A percentile compares a stretch with the other conserved stretches of the same genome.
These are phyloP conservation scores for Monosporascus sp. DNA, from an alignment of 2,329 filamentous ascomycete species.

Conservation along the genomic window DNA sequence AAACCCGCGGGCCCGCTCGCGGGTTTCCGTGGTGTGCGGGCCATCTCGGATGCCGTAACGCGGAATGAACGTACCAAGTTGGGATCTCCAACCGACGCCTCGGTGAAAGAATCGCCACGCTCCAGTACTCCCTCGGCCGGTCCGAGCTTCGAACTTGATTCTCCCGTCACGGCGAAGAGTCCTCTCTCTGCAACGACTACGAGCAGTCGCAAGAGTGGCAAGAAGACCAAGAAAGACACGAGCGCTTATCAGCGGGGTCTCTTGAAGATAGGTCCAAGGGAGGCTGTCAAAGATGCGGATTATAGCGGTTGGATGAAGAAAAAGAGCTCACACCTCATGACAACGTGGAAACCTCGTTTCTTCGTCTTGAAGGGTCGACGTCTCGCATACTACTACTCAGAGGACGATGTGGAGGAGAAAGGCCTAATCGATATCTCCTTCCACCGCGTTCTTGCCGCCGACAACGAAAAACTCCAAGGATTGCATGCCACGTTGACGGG, in stretches of 20 bases:
- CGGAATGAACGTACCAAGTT: conserved; percentile 48
- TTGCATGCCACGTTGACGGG: conserved; percentile 89
- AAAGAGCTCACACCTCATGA: conserved; percentile 92
- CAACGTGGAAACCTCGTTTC: conserved; percentile 94
- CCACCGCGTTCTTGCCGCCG: conserved; percentile 90
- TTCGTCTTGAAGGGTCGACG: conserved; percentile 90
- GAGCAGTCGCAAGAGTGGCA: conserved; percentile 39
- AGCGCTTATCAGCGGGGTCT: conserved; percentile 89
- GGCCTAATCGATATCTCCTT: conserved; percentile 97
- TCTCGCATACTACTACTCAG: conserved; percentile 92
- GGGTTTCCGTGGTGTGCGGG: conserved; percentile 63
- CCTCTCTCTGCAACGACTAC: conserved; percentile 44
- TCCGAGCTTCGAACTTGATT: conserved; percentile 74
- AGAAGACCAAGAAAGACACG: conserved; percentile 87
- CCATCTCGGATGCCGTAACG: conserved; percentile 73
- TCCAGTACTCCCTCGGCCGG: conserved; percentile 64
- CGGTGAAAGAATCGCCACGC: conserved; percentile 47
- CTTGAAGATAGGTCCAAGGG: conserved; percentile 71
- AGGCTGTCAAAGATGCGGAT: conserved; percentile 81
- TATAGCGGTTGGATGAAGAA: conserved; percentile 99
- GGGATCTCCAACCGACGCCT: conserved; percentile 43
- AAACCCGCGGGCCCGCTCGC: conserved; percentile 46
- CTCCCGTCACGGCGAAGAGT: conserved; percentile 58
- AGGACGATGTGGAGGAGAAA: conserved; percentile 86
- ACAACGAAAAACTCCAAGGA: conserved; percentile 84